phyloP scores from a whole-genome alignment of 306 rosid species.

The Urtica urens region DNA sequence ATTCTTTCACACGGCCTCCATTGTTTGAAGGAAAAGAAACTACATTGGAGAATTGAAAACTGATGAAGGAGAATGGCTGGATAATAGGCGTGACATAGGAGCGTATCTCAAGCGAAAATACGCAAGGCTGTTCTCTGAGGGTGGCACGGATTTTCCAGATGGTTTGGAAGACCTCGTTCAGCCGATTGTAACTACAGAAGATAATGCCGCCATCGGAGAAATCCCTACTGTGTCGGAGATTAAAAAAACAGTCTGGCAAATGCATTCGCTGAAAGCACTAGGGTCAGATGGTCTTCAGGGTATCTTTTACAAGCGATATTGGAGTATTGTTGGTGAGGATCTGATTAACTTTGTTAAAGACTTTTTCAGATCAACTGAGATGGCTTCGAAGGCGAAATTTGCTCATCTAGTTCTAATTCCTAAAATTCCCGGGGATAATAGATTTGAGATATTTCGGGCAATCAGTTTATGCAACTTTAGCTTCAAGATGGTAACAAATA shows the following conservation, averaged over 20 bases:
- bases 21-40: no score
- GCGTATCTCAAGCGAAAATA: no score
- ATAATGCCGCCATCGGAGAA: no score
- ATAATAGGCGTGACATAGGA: no score
- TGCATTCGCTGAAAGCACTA: background rate
- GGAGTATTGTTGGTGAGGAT: background rate
- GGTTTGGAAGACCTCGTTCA: no score
- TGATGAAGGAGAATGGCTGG: no score
- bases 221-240: background rate
- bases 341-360: background rate
- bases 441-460: background rate
- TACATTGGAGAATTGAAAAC: no score
- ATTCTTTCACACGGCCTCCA: no score
- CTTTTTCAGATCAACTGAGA: background rate
- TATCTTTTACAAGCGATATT: background rate
- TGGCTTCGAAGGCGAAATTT: background rate
- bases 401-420: background rate
- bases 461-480: background rate
- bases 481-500: background rate
- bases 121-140: no score
- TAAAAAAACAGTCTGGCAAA: background rate
- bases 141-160: no score
- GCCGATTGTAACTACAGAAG: no score
- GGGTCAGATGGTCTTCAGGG: background rate
- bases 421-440: background rate